phyloP scores from a whole-genome alignment of 1,284 basidiomycete genomes.

The Amylostereum chailletii region DNA sequence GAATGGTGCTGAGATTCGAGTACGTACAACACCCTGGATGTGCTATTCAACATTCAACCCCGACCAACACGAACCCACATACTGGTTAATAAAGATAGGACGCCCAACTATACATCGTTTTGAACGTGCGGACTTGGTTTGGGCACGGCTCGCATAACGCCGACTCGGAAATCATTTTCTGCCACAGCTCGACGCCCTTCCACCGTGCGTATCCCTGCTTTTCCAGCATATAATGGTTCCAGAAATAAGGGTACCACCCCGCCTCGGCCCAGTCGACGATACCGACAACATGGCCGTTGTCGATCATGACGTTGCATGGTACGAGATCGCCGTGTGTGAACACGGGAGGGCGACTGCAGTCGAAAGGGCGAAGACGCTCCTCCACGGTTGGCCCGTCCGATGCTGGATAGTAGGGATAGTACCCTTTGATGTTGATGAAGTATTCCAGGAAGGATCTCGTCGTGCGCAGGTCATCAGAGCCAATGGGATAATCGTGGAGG shows the following conservation, averaged over 20 bases:
- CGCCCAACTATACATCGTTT: no score
- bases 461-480: not conserved
- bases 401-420: not conserved
- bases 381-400: not conserved
- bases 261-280: not conserved
- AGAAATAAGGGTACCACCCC: not conserved
- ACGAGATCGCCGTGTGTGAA: not conserved
- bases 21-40: no score
- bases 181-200: not conserved
- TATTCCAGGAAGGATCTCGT: not conserved
- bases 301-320: not conserved
- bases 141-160: no score
- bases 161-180: no score
- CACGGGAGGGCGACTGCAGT: not conserved
- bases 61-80: no score
- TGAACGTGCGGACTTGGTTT: no score
- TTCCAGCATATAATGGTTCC: slow-evolving; percentile 2
- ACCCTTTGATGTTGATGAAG: not conserved
- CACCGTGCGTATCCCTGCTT: not conserved
- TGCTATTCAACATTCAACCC: no score
- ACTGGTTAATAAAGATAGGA: no score
- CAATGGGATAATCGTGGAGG: not conserved
- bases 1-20: no score
- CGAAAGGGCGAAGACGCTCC: no score
- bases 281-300: not conserved